A percentile compares a stretch with the other conserved stretches of the same genome.
phyloP scores from a whole-genome alignment of 2,329 filamentous ascomycete species.

The Amauroascus verrucosus region DNA sequence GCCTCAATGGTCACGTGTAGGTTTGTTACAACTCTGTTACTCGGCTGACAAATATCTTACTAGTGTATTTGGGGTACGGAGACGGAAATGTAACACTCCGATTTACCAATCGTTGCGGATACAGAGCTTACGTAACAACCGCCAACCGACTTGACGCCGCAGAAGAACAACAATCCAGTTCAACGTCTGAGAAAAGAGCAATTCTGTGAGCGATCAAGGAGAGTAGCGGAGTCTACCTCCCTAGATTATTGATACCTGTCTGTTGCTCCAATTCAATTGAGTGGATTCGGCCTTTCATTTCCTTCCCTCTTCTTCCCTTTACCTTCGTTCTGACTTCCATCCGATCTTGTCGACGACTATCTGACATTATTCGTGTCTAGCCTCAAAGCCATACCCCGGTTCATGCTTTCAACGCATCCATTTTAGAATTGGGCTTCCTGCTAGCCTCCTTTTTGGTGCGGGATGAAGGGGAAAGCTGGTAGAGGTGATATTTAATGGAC shows the following conservation, averaged over 20 bases:
- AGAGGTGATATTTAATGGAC: not conserved
- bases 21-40: no score
- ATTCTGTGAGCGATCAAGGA: not conserved
- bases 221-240: not conserved
- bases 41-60: not conserved
- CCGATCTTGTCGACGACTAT: not conserved
- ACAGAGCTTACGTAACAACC: not conserved
- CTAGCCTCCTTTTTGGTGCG: not conserved
- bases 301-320: not conserved
- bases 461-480: slow-evolving; percentile 1
- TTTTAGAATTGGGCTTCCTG: slow-evolving; percentile 1
- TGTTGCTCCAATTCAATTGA: not conserved
- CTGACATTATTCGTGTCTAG: not conserved
- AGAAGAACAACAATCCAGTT: not conserved
- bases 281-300: not conserved
- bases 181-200: no score
- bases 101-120: no score
- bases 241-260: not conserved
- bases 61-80: not conserved
- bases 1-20: not conserved
- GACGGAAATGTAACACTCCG: not conserved
- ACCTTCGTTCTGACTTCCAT: not conserved
- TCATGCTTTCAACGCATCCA: not conserved
- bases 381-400: not conserved
- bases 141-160: not conserved